These are phyloP conservation scores for Ambrosia hybrid DNA, from an alignment of 140 eudicot genomes.

Conservation along the genomic window DNA sequence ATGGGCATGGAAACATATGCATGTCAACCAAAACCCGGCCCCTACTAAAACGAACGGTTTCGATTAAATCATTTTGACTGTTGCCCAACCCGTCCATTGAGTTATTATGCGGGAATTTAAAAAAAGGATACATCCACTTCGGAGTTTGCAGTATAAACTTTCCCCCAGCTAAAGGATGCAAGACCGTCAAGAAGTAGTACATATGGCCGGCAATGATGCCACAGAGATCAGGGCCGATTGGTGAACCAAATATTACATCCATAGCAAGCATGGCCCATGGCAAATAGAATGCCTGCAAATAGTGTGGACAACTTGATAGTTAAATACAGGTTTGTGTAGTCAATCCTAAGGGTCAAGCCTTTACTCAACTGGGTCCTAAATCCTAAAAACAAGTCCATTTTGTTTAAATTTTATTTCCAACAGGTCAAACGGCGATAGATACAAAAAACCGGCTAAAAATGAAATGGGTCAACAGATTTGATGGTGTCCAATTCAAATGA, in stretches of 20 bases:
- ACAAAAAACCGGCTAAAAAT: no score
- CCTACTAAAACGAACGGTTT: not conserved
- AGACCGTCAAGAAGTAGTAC: slow-evolving; percentile 80
- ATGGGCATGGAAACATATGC: not conserved
- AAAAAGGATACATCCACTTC: slow-evolving; percentile 82
- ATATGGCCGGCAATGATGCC: slow-evolving; percentile 88
- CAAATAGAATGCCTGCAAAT: slow-evolving; percentile 74
- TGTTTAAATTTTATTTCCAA: not conserved
- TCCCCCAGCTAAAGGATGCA: slow-evolving; percentile 94
- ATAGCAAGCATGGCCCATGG: slow-evolving; percentile 96
- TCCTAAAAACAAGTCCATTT: not conserved
- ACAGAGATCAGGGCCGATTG: slow-evolving; percentile 67
- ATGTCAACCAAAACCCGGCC: not conserved
- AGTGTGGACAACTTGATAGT: not conserved
- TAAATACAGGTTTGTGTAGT: not conserved
- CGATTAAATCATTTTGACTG: not conserved
- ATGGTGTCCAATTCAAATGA: no score
- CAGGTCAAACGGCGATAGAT: not conserved
- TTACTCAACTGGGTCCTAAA: not conserved
- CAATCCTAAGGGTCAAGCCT: not conserved
- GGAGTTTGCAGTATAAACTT: slow-evolving; percentile 73
- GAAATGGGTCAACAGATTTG: no score
- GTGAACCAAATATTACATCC: slow-evolving; percentile 93
- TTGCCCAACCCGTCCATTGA: not conserved
- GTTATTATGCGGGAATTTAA: not conserved